Evolutionary conservation across 345 rosid genomes (phyloP).

Genomic region (Pistacia atlantica): DNA sequence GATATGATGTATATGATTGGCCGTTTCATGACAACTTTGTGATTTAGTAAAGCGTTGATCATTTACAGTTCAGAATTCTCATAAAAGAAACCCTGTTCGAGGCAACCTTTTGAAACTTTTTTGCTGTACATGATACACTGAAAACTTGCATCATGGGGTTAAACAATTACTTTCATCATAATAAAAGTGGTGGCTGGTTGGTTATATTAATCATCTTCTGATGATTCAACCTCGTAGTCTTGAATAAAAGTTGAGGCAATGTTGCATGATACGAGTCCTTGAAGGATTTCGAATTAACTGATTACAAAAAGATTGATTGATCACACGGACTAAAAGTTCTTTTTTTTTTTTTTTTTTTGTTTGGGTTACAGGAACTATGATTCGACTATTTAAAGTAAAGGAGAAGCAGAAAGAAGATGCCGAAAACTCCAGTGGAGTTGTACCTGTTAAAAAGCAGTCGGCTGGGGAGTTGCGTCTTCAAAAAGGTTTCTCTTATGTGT

Average conservation of each 20-base stretch:
- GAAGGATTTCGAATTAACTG: background rate
- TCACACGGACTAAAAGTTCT: background rate
- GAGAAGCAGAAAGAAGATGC: slow-evolving; percentile 85
- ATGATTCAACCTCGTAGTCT: background rate
- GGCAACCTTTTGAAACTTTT: no score
- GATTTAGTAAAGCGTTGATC: no score
- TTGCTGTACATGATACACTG: background rate
- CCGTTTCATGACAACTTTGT: no score
- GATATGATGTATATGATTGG: no score
- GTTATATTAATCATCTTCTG: background rate
- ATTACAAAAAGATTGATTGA: background rate
- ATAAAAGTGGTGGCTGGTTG: background rate
- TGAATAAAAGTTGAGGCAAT: background rate
- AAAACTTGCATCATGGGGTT: background rate
- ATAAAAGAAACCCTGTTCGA: no score
- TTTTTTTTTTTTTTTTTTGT: background rate
- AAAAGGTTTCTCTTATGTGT: slow-evolving; percentile 52
- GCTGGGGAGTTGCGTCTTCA: slow-evolving; percentile 91
- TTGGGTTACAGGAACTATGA: slow-evolving; percentile 50
- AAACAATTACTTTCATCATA: background rate
- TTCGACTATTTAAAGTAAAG: slow-evolving; percentile 79
- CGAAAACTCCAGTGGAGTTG: slow-evolving; percentile 59
- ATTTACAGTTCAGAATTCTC: no score
- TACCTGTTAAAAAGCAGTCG: slow-evolving; percentile 65
- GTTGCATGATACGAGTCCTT: background rate